Conservation (phyloP, 495 filamentous ascomycete genomes). For the Chlorociboria aeruginascens region DNA sequence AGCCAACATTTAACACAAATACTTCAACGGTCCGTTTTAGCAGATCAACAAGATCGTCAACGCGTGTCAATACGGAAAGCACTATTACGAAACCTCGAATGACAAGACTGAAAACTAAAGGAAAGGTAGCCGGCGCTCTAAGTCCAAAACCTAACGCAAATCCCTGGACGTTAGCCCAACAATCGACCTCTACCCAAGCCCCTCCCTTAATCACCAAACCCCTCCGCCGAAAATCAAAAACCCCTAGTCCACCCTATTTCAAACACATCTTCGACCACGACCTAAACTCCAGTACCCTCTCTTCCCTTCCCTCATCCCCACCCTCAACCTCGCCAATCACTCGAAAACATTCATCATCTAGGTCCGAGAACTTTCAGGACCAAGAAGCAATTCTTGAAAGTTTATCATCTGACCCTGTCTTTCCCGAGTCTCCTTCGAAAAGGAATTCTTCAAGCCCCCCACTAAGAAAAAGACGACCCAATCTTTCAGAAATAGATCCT, state of each 20-base stretch:
- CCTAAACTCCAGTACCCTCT: background rate
- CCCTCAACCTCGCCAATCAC: background rate
- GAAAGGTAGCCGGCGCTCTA: background rate
- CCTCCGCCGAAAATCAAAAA: background rate
- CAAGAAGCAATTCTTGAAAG: too few relatives aligned
- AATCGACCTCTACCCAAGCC: background rate
- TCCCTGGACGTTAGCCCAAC: slow-evolving; percentile 7
- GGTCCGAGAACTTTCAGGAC: background rate
- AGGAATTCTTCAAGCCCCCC: background rate
- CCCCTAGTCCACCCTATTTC: background rate
- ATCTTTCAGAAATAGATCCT: background rate
- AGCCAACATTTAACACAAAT: background rate
- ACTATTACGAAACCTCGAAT: background rate
- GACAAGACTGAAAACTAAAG: background rate
- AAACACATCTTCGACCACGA: background rate
- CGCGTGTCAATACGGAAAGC: background rate
- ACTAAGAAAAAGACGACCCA: background rate
- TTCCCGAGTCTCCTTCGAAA: too few relatives aligned
- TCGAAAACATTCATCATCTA: background rate
- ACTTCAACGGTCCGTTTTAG: background rate
- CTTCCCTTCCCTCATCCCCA: background rate
- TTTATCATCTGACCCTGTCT: too few relatives aligned
- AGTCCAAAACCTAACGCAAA: slow-evolving; percentile 12
- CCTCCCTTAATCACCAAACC: background rate
- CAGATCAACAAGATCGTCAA: background rate